Percentiles rank a stretch among this genome's conserved stretches.
phyloP scores from a whole-genome alignment of 108 stramenopile species.

The Nitzschia sp. region DNA sequence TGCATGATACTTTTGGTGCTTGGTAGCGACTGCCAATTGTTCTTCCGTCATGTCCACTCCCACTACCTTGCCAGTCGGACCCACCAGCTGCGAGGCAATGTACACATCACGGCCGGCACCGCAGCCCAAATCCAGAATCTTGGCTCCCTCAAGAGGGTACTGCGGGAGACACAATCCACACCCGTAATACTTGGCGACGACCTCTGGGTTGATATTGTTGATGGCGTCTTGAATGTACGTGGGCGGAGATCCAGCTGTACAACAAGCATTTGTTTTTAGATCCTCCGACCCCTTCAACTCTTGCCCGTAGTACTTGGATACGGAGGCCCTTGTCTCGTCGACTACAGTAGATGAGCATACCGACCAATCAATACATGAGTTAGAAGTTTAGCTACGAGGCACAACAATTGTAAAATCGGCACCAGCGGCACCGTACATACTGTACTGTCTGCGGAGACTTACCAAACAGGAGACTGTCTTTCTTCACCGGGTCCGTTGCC shows the following conservation, averaged over 20 bases:
- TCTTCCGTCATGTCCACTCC: slow-evolving; percentile 99
- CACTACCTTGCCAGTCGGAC: slow-evolving; percentile 82
- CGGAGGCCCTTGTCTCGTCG: slow-evolving; percentile 45
- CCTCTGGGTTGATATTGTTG: slow-evolving; percentile 80
- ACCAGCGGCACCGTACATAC: no score
- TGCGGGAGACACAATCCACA: slow-evolving; percentile 94
- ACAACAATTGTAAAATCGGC: no score
- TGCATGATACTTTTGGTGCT: slow-evolving; percentile 75
- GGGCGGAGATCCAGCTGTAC: slow-evolving; percentile 81
- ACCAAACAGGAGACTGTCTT: not conserved
- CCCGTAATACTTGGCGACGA: slow-evolving; percentile 92
- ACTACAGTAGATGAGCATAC: slow-evolving; percentile 3
- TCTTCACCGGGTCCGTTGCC: slow-evolving; percentile 9
- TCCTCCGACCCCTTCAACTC: slow-evolving; percentile 81
- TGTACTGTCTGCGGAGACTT: no score
- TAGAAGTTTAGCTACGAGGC: no score
- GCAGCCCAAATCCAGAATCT: slow-evolving; percentile 92
- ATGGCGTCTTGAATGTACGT: slow-evolving; percentile 73
- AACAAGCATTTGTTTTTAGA: slow-evolving; percentile 95
- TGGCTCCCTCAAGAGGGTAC: slow-evolving; percentile 74
- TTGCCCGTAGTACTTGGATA: slow-evolving; percentile 85
- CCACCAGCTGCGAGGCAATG: slow-evolving; percentile 91
- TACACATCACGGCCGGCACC: slow-evolving; percentile 96
- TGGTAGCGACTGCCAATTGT: slow-evolving; percentile 88
- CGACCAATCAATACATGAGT: slow-evolving; percentile 1